A percentile compares a stretch with the other conserved stretches of the same genome.
Evolutionary conservation across 2,329 filamentous ascomycete species (phyloP).

Genomic region (Dactylellina leptospora): DNA sequence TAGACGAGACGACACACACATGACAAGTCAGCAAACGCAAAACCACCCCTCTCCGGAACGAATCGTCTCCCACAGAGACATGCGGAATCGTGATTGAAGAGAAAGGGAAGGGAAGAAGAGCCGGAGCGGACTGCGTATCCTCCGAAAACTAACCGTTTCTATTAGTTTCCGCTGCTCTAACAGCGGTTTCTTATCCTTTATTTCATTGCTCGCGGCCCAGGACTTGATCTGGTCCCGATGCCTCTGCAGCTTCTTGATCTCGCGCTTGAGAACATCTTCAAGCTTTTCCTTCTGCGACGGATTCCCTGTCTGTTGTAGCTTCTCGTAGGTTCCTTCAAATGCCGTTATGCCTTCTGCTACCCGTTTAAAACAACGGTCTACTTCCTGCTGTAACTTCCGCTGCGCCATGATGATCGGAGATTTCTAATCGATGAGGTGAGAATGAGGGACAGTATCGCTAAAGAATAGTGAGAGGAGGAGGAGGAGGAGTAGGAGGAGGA

Average conservation of each 20-base stretch:
- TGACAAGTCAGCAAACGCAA: conserved; percentile 26
- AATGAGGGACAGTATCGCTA: too few species aligned
- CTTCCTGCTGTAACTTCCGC: conserved; percentile 95
- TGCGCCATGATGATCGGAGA: conserved; percentile 75
- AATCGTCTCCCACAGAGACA: conserved; percentile 16
- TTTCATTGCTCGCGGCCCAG: conserved; percentile 97
- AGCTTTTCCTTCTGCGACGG: conserved; percentile 90
- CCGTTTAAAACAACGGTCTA: conserved; percentile 99
- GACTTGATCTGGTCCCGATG: conserved; percentile 99
- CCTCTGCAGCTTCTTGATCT: conserved; percentile 99
- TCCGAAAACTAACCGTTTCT: conserved; percentile 79
- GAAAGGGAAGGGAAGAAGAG: conserved; percentile 44
- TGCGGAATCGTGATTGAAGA: conserved; percentile 15
- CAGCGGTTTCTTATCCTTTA: conserved; percentile 98
- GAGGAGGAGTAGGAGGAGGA: conserved; percentile 56
- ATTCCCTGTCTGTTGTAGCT: conserved; percentile 92
- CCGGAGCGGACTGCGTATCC: conserved; percentile 46
- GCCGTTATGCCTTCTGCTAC: conserved; percentile 89
- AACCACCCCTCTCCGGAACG: background rate
- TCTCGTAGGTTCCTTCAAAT: conserved; percentile 96
- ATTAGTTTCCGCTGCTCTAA: conserved; percentile 94
- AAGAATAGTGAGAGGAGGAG: too few species aligned
- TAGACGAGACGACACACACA: conserved; percentile 61
- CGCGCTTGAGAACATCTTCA: conserved; percentile 97
- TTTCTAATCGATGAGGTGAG: conserved; percentile 34